Percentiles rank a stretch among this genome's conserved stretches.
Evolutionary conservation across 179 eudicot genomes (phyloP).

Genomic region (Beta macrorhiza): DNA sequence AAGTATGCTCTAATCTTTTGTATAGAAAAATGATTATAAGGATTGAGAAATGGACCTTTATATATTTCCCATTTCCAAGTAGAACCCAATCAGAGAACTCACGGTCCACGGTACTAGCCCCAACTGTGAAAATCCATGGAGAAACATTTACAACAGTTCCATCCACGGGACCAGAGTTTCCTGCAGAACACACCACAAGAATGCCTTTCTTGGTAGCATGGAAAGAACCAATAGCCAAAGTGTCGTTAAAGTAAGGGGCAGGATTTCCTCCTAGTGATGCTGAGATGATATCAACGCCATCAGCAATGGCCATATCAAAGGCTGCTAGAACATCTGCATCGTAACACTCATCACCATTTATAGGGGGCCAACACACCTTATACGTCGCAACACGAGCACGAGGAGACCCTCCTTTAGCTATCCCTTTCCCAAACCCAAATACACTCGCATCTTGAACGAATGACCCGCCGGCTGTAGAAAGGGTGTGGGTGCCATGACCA

Average conservation of each 20-base stretch:
- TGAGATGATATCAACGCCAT: conserved; percentile 83
- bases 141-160: conserved; percentile 62
- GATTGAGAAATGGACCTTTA: conserved; percentile 36
- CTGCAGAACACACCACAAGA: conserved; percentile 70
- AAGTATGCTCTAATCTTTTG: too few species aligned
- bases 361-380: conserved; percentile 82
- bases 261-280: conserved; percentile 76
- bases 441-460: conserved; percentile 61
- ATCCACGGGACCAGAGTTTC: conserved; percentile 70
- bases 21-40: not conserved
- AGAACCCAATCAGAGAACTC: conserved; percentile 55
- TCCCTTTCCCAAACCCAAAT: conserved; percentile 67
- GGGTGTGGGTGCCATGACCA: conserved; percentile 90
- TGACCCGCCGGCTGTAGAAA: conserved; percentile 84
- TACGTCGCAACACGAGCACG: conserved; percentile 80
- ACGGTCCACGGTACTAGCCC: conserved; percentile 90
- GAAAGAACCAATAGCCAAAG: conserved; percentile 76
- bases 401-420: conserved; percentile 91
- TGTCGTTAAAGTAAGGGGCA: conserved; percentile 46
- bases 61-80: conserved; percentile 46
- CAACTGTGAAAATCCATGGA: conserved; percentile 85
- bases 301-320: conserved; percentile 72
- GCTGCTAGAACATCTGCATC: conserved; percentile 86
- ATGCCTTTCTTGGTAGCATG: conserved; percentile 74
- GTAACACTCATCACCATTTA: conserved; percentile 62